These are phyloP conservation scores for Urtica urens DNA, from an alignment of 306 rosid genomes.

Conservation along the genomic window DNA sequence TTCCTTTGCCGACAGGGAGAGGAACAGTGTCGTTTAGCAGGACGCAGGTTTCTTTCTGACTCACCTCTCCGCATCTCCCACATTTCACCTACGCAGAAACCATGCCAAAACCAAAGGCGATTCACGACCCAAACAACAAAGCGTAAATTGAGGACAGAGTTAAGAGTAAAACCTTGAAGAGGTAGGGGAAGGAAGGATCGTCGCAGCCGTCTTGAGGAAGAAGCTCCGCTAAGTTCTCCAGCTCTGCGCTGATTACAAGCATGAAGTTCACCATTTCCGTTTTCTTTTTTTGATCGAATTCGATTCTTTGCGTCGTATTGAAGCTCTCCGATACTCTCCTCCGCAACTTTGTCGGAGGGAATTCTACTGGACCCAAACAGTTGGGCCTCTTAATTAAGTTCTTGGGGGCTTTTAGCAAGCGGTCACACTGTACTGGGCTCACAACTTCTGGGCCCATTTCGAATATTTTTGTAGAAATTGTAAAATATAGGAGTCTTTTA, in stretches of 20 bases:
- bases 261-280: conserved; percentile 59
- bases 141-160: not conserved
- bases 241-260: conserved; percentile 61
- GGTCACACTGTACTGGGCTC: too few relatives aligned
- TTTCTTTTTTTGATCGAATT: not conserved
- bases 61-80: conserved; percentile 75
- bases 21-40: conserved; percentile 57
- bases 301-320: too few relatives aligned
- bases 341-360: too few relatives aligned
- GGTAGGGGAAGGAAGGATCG: conserved; percentile 63
- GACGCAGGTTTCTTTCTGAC: conserved; percentile 69
- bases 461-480: too few relatives aligned
- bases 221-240: conserved; percentile 75
- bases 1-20: conserved; percentile 58
- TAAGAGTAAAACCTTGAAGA: conserved; percentile 49
- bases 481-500: too few relatives aligned
- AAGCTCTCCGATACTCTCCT: too few relatives aligned
- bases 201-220: conserved; percentile 84
- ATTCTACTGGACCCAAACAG: too few relatives aligned
- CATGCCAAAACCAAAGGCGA: not conserved
- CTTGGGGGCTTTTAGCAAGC: too few relatives aligned
- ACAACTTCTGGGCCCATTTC: too few relatives aligned
- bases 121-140: not conserved
- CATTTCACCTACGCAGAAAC: conserved; percentile 47
- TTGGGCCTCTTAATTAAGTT: too few relatives aligned